Evolutionary conservation across 2,329 filamentous ascomycete genomes (phyloP), one percentile per base, ranked within the genome.

Genomic region (Epichloe baconii): DNA sequence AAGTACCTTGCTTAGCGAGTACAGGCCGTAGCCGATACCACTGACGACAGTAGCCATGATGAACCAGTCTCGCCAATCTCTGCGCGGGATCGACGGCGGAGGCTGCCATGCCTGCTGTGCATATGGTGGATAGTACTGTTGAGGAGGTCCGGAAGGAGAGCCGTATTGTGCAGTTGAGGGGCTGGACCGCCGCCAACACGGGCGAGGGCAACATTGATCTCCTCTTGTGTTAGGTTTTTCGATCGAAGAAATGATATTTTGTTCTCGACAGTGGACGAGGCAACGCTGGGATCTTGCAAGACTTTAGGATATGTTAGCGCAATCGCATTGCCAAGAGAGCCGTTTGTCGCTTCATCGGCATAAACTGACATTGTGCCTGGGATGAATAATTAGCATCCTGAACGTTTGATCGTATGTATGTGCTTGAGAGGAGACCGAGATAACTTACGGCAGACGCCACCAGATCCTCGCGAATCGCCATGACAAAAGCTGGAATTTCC

Each of bases 31-130:
- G 40, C 88, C 79, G 19, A 96, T 83, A 47, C 90, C 88, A 52
- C 89, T 85, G 55, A 94, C 85, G 12, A 97, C 87, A 0, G 93
- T 98, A 7, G 93, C 93, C 88, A 97, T 95, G 68, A 98, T 97
- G 70, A 98, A 98, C 86, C 89, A 97, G 65, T 98, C 93, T 55
- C 94, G 80, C 93, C 93, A 98, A 70, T 98, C 93, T 62, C 93
- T 77, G 64, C 82, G 83, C 3, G 89, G 89, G 2, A 82, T 70
- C 51, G 77, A 73, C 1, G 76, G 76, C 3, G 78, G 71, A 34
- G 73, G 73, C 60, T 80, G 79, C 79, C 79, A 83, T 58, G 75
- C 71, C 53, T 76, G 70, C 54, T 74, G 75, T 47, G 73, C 68
- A 51, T 76, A 76, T 38, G 70, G 69, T 55, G 70, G 74, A 57